A percentile compares a stretch with the other conserved stretches of the same genome.
phyloP scores from a whole-genome alignment of 345 rosid genomes.

The Gossypium stocksii region DNA sequence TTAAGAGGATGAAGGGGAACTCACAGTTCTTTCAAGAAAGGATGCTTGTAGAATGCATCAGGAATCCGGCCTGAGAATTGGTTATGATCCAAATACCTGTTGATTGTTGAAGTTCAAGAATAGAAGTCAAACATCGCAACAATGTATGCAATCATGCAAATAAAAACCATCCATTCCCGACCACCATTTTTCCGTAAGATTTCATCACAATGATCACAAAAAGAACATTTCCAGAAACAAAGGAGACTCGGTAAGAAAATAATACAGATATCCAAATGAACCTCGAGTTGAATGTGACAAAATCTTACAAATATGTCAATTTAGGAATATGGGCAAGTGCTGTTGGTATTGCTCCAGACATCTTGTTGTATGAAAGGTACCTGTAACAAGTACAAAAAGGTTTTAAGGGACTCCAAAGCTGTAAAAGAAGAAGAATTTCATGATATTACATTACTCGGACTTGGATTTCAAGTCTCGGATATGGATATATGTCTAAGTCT shows the following conservation, averaged over 20 bases:
- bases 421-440: not conserved
- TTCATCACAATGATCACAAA: not conserved
- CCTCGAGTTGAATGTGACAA: not conserved
- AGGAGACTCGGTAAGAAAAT: not conserved
- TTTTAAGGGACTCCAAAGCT: not conserved
- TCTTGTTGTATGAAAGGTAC: slow-evolving; percentile 81
- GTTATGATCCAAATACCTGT: slow-evolving; percentile 95
- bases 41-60: slow-evolving; percentile 74
- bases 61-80: slow-evolving; percentile 88
- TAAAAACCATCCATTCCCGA: not conserved
- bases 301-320: slow-evolving; percentile 77
- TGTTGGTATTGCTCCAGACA: slow-evolving; percentile 70
- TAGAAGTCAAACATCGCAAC: not conserved
- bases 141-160: not conserved
- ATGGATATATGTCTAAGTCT: not conserved
- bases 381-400: slow-evolving; percentile 30
- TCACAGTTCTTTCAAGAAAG: slow-evolving; percentile 89
- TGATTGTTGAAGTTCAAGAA: slow-evolving; percentile 15
- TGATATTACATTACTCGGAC: not conserved
- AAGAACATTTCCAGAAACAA: not conserved
- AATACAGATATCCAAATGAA: not conserved
- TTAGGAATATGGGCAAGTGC: slow-evolving; percentile 73
- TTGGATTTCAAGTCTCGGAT: not conserved
- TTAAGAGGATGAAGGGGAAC: slow-evolving; percentile 23
- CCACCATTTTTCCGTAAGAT: not conserved